These are phyloP conservation scores for Eremochloa ophiuroides DNA, from an alignment of 176 grass and related monocot genomes.

Conservation along the genomic window DNA sequence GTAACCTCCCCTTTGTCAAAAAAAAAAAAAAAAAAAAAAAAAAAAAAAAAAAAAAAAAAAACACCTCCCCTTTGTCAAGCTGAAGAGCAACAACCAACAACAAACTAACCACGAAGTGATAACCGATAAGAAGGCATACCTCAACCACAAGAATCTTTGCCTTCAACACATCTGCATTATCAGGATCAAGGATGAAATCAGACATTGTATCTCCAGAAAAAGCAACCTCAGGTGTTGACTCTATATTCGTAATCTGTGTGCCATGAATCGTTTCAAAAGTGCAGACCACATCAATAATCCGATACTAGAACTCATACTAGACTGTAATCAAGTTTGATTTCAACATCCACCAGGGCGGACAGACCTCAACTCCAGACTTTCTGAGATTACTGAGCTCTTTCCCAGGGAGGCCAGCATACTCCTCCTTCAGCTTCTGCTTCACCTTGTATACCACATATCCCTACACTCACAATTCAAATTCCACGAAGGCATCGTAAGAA, in stretches of 20 bases:
- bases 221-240: constrained; percentile 77
- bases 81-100: constrained; percentile 9
- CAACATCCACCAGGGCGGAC: constrained; percentile 42
- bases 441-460: constrained; percentile 78
- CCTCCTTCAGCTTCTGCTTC: constrained; percentile 90
- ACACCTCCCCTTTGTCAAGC: not conserved
- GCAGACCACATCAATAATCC: not conserved
- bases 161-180: constrained; percentile 63
- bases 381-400: constrained; percentile 70
- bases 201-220: constrained; percentile 91
- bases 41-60: no score
- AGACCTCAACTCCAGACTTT: constrained; percentile 84
- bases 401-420: constrained; percentile 60
- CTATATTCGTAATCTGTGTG: constrained; percentile 59
- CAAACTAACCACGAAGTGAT: not conserved
- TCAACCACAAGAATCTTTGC: constrained; percentile 74
- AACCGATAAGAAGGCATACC: constrained; percentile 23
- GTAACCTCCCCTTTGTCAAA: no score
- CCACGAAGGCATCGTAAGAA: not conserved
- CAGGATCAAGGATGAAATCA: constrained; percentile 90
- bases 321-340: not conserved
- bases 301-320: not conserved
- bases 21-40: no score
- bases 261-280: not conserved
- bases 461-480: constrained; percentile 34